Percentiles rank a stretch among this genome's conserved stretches.
phyloP scores from a whole-genome alignment of 352 stramenopile species.

The Phytophthora palmivora region DNA sequence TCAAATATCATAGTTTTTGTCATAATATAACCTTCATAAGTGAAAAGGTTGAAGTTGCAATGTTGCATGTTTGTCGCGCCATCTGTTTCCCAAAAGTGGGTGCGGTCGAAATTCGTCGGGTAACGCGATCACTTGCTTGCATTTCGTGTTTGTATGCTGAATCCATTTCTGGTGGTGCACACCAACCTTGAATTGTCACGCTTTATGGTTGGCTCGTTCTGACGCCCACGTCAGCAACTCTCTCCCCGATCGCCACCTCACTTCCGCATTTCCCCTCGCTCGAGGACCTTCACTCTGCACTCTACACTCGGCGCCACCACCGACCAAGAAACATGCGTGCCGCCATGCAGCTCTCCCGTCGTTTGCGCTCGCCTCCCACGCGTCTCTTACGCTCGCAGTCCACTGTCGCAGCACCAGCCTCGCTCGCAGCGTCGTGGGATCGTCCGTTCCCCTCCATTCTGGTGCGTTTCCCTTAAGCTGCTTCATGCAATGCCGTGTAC shows the following conservation, averaged over 20 bases:
- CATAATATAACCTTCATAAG: too few species aligned
- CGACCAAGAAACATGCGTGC: constrained; percentile 36
- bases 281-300: constrained; percentile 12
- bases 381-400: constrained; percentile 9
- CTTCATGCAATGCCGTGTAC: not conserved
- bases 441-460: constrained; percentile 81
- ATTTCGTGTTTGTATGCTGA: constrained; percentile 27
- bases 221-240: constrained; percentile 9
- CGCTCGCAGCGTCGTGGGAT: constrained; percentile 75
- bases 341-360: constrained; percentile 39
- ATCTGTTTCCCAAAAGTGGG: too few species aligned
- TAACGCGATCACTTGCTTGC: constrained; percentile 50
- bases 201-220: too few species aligned
- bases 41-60: too few species aligned
- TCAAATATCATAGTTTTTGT: too few species aligned
- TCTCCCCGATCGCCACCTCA: constrained; percentile 10
- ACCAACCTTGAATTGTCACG: not conserved
- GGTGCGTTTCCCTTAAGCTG: constrained; percentile 43
- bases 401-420: constrained; percentile 47
- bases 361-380: constrained; percentile 18
- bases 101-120: constrained; percentile 29
- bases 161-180: constrained; percentile 37
- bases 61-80: too few species aligned
- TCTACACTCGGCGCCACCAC: too few species aligned
- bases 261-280: constrained; percentile 19